Base-by-base conservation (phyloP, 108 stramenopile species). In the Cyclotella cryptica region DNA sequence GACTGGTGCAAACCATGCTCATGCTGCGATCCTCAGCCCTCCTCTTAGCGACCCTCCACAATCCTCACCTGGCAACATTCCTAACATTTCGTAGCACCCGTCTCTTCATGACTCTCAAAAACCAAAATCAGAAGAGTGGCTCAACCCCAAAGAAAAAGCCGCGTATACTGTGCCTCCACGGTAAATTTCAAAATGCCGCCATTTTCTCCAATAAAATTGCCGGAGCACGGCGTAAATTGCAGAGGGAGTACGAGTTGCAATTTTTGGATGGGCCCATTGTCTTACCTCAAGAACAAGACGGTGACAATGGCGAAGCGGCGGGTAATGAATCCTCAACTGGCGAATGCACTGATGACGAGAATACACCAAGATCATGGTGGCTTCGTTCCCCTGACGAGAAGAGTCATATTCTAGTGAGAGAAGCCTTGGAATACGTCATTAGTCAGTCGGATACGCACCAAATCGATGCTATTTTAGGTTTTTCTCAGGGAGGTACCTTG, bases 401-500 rank as follows among this genome's bases (percentile, higher is more conserved):
- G 64, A 19, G 3, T 15, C 74, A 89, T 22, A 70, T 66, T 1
- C 65, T 67, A 28, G 79, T 92, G 0, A 66, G 78, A 53, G 84
- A 86, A 64, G 84, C 86, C 21, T 82, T 89, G 49, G 88, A 88
- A 8, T 88, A 88, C 46, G 79, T 89, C 3, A 57, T 83, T 12
- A 29, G 80, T 69, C 74, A 85, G 63, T 74, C 62, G 19, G 42
- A 74, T 40, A 64, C 81, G 24, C 70, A 63, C 3, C 51, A 80
- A 66, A 85, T 89, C 46, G 86, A 88, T 79, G 90, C 84, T 0
- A 70, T 91, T 10, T 35, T 91, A 0, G 90, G 90, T 22, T 92
- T 90, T 70, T 92, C 91, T 29, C 91, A 92, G 53, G 91, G 91
- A 19, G 91, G 91, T 0, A 80, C 88, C 0, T 54, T 92, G 18